Evolutionary conservation across 2,329 filamentous ascomycete species (phyloP).

Genomic region (Cercospora sp.): DNA sequence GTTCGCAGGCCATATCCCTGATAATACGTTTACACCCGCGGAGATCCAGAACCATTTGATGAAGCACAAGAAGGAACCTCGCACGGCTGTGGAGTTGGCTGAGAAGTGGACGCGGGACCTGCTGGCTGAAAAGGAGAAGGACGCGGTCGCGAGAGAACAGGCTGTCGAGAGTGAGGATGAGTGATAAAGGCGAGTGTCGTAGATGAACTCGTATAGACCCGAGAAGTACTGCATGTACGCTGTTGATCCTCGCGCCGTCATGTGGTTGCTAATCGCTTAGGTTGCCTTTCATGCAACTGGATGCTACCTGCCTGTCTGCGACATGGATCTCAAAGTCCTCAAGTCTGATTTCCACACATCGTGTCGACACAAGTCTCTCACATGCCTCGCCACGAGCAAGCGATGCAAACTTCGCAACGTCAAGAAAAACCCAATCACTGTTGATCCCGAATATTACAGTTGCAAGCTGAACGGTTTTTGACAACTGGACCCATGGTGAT

Average conservation of each 20-base stretch:
- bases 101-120: conserved; percentile 45
- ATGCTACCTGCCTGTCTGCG: too few species aligned
- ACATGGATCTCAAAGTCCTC: too few species aligned
- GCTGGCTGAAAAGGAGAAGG: conserved; percentile 31
- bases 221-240: neutral
- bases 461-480: neutral
- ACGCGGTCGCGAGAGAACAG: conserved; percentile 20
- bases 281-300: too few species aligned
- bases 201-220: neutral
- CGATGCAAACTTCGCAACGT: too few species aligned
- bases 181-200: neutral
- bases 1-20: conserved; percentile 51
- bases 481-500: neutral
- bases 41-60: conserved; percentile 57
- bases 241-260: neutral
- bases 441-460: neutral
- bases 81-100: conserved; percentile 47
- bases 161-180: conserved; percentile 15
- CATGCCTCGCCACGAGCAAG: too few species aligned
- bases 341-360: too few species aligned
- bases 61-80: conserved; percentile 52
- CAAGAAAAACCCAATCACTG: too few species aligned
- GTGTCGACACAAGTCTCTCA: too few species aligned
- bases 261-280: neutral
- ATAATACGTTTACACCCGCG: conserved; percentile 52